phyloP scores from a whole-genome alignment of 768 basidiomycete genomes.

The Trametes gibbosa region DNA sequence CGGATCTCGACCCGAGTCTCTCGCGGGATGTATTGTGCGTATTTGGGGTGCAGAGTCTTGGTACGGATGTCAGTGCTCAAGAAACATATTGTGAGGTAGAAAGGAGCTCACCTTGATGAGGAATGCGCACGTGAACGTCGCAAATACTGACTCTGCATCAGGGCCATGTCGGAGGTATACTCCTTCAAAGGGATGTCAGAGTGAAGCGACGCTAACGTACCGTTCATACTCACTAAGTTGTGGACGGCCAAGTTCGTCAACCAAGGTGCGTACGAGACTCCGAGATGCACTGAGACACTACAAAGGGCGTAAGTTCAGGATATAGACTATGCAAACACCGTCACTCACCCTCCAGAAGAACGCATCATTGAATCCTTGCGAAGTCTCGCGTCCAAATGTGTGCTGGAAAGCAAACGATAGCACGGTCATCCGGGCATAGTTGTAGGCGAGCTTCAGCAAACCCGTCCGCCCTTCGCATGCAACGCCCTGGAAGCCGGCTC shows the following conservation, averaged over 20 bases:
- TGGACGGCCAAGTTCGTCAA: constrained; percentile 30
- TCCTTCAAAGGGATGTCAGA: constrained; percentile 33
- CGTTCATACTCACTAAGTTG: constrained; percentile 17
- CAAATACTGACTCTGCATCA: constrained; percentile 76
- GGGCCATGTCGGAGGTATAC: constrained; percentile 69
- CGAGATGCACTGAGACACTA: constrained; percentile 27
- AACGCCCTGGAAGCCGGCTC: constrained; percentile 53
- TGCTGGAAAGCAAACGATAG: constrained; percentile 44
- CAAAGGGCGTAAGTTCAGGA: neutral
- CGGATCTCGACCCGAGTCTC: constrained; percentile 64
- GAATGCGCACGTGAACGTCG: constrained; percentile 80
- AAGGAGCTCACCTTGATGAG: constrained; percentile 60
- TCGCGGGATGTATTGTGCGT: constrained; percentile 53
- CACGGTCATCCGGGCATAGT: constrained; percentile 39
- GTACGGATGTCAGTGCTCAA: neutral
- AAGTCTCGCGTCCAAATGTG: constrained; percentile 27
- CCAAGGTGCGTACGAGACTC: constrained; percentile 29
- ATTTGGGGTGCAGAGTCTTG: constrained; percentile 78
- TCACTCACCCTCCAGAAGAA: constrained; percentile 24
- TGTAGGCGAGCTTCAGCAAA: constrained; percentile 26
- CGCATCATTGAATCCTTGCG: constrained; percentile 20
- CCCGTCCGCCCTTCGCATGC: constrained; percentile 40
- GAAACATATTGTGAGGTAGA: too few species aligned
- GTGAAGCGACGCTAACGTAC: too few species aligned
- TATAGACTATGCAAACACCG: neutral